Evolutionary conservation across 2,329 filamentous ascomycete genomes (phyloP), one percentile per base, ranked within the genome.

Genomic region (Helotiales sp.): DNA sequence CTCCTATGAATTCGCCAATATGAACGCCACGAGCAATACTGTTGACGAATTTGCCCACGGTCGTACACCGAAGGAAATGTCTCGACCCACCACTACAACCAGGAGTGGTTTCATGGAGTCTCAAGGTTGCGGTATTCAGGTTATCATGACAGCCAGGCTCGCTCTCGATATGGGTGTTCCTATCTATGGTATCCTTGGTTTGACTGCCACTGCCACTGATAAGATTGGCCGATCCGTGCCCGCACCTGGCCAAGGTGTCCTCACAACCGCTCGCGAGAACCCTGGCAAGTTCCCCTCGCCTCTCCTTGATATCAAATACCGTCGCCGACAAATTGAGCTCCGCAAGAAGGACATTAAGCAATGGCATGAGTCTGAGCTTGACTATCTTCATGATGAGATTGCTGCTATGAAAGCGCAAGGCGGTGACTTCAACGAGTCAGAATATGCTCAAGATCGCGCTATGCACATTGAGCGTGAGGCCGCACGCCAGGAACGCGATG

Each of bases 91-190:
- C 5, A 99, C 96, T 52, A 99, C 96, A 2, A 99, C 96, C 70
- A 88, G 96, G 81, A 96, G 94, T 76, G 96, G 96, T 61, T 99
- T 99, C 85, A 98, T 99, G 96, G 96, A 99, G 82, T 97, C 96
- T 2, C 96, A 99, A 82, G 96, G 96, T 78, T 97, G 93, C 76
- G 96, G 96, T 91, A 90, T 99, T 80, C 96, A 99, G 82, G 87
- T 99, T 77, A 95, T 99, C 81, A 99, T 99, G 96, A 97, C 93
- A 71, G 96, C 95, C 64, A 92, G 92, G 83, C 89, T 99, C 71
- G 96, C 96, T 50, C 84, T 99, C 63, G 96, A 99, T 72, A 99
- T 99, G 96, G 96, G 96, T 80, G 93, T 99, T 28, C 96, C 96
- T 13, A 98, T 99, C 77, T 93, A 99, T 77, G 95, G 95, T 85